phyloP scores from a whole-genome alignment of 805 yeast genomes.

The Saccharomyces paradoxus region DNA sequence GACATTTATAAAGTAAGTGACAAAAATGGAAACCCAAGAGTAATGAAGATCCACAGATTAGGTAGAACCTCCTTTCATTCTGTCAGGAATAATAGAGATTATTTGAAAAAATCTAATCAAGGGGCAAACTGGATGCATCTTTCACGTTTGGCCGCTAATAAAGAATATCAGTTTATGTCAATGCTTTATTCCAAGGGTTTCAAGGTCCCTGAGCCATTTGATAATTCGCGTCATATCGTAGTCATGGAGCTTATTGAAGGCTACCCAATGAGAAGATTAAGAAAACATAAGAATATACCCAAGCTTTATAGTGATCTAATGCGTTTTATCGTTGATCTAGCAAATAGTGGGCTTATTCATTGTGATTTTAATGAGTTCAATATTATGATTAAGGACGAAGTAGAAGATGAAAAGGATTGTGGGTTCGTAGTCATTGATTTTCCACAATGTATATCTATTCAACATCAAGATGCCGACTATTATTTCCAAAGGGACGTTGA shows the following conservation, averaged over 20 bases:
- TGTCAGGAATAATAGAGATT: slow-evolving; percentile 90
- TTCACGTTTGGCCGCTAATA: slow-evolving; percentile 82
- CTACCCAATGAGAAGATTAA: slow-evolving; percentile 78
- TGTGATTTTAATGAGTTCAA: slow-evolving; percentile 98
- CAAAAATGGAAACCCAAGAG: slow-evolving; percentile 54
- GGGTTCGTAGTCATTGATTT: slow-evolving; percentile 92
- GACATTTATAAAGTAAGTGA: slow-evolving; percentile 84
- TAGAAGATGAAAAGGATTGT: slow-evolving; percentile 39
- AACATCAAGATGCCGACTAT: slow-evolving; percentile 78
- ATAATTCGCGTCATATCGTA: slow-evolving; percentile 83
- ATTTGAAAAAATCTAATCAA: slow-evolving; percentile 54
- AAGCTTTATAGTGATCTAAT: slow-evolving; percentile 76
- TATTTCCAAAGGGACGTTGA: slow-evolving; percentile 91
- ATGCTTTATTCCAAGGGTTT: slow-evolving; percentile 68
- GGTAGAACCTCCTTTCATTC: slow-evolving; percentile 92
- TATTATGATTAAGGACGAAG: slow-evolving; percentile 66
- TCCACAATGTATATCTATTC: slow-evolving; percentile 94
- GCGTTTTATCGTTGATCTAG: slow-evolving; percentile 78
- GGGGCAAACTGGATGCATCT: slow-evolving; percentile 89
- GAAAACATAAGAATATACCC: slow-evolving; percentile 60
- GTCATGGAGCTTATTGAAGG: slow-evolving; percentile 89
- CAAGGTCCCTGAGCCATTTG: slow-evolving; percentile 81
- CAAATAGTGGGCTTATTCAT: slow-evolving; percentile 84
- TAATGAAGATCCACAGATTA: slow-evolving; percentile 81
- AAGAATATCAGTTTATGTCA: slow-evolving; percentile 84